Percentiles rank a stretch among this genome's conserved stretches.
These are phyloP conservation scores for Elongisporangium anandrum DNA, from an alignment of 352 stramenopile genomes.

Conservation along the genomic window DNA sequence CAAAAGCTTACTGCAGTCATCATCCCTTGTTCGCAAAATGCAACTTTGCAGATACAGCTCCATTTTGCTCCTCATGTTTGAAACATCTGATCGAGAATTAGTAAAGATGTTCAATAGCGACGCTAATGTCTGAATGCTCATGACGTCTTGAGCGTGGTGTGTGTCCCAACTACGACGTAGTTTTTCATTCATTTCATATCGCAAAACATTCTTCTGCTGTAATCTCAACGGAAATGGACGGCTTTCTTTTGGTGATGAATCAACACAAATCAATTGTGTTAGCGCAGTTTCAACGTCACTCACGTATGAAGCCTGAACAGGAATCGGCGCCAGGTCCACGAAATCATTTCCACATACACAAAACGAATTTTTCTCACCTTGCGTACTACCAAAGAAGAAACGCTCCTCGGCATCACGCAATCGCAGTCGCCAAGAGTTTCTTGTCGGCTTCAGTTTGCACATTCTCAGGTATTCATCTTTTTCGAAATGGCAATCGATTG, in stretches of 20 bases:
- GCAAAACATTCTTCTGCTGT: conserved; percentile 18
- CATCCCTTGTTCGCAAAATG: conserved; percentile 4
- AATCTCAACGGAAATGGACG: conserved; percentile 18
- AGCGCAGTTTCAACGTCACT: conserved; percentile 12
- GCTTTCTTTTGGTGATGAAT: neutral
- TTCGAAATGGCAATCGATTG: conserved; percentile 8
- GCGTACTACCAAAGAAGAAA: conserved; percentile 6
- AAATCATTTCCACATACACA: neutral
- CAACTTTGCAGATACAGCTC: conserved; percentile 13
- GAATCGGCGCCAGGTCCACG: conserved; percentile 3
- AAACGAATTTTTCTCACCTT: neutral
- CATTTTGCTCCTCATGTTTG: conserved; percentile 7
- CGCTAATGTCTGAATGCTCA: neutral
- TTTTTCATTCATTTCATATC: conserved; percentile 30
- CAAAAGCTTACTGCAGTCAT: neutral
- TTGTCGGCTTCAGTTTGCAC: conserved; percentile 5
- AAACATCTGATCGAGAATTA: conserved; percentile 14
- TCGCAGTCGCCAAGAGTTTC: conserved; percentile 17
- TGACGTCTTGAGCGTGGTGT: conserved; percentile 19
- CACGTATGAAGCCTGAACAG: conserved; percentile 15
- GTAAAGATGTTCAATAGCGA: conserved; percentile 8
- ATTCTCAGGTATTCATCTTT: conserved; percentile 15
- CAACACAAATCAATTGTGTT: conserved; percentile 4
- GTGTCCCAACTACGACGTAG: conserved; percentile 35
- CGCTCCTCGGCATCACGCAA: conserved; percentile 17